Base-by-base conservation (phyloP, 2,329 filamentous ascomycete species). In the Thielaviopsis euricoi region DNA sequence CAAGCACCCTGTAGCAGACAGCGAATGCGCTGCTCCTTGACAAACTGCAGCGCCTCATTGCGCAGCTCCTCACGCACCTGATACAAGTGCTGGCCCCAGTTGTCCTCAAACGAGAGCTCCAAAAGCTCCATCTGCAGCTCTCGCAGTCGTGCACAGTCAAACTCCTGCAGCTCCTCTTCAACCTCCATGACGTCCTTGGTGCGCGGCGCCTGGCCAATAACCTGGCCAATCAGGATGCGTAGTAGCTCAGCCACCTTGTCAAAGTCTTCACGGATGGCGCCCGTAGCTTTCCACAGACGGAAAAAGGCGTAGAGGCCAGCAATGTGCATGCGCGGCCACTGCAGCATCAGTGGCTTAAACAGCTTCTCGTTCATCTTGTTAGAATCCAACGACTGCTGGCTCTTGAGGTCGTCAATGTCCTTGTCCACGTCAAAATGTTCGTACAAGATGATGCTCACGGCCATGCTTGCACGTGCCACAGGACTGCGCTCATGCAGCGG, bases 381-480 rank as follows among this genome's bases (percentile, higher is more conserved):
- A 23, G 82, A 83, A 63, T 95, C 89, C 54, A 89, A 70, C 10
- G 83, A 76, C 62, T 89, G 79, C 65, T 90, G 89, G 22, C 79
- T 82, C 68, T 88, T 86, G 15, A 80, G 76, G 65, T 95, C 89
- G 62, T 91, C 86, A 55, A 94, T 89, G 3, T 83, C 80, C 68
- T 85, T 88, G 64, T 95, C 89, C 46, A 97, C 86, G 61, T 95
- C 89, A 65, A 98, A 98, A 69, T 97, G 89, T 64, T 97, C 89
- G 69, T 93, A 97, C 2, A 98, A 73, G 43, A 94, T 88, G 64
- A 85, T 79, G 1, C 91, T 97, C 43, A 96, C 82, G 0, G 89
- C 84, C 62, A 97, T 73, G 65, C 89, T 95, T 12, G 89, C 88
- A 59, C 87, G 80, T 3, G 90, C 89, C 62, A 98, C 78, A 1